These are phyloP conservation scores for Capronia epimyces DNA, from an alignment of 2,329 filamentous ascomycete genomes.

Conservation along the genomic window DNA sequence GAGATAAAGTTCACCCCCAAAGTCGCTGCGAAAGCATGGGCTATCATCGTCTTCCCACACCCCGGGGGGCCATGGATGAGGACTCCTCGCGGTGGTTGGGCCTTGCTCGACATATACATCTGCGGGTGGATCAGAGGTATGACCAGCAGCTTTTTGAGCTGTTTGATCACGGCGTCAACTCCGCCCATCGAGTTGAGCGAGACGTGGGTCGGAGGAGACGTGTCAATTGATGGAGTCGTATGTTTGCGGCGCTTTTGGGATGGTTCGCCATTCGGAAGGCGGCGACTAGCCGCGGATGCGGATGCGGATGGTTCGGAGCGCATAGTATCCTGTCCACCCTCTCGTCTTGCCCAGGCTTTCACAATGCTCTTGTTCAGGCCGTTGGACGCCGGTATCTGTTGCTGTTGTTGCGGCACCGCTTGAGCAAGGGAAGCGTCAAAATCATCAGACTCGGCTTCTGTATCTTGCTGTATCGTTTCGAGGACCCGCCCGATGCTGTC, in stretches of 20 bases:
- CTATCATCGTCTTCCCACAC: constrained; percentile 80
- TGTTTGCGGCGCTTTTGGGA: constrained; percentile 59
- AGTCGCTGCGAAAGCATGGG: constrained; percentile 70
- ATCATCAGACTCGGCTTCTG: constrained; percentile 47
- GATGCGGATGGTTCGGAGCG: constrained; percentile 29
- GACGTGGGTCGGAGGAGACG: constrained; percentile 61
- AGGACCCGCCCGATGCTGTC: constrained; percentile 80
- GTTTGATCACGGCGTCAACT: constrained; percentile 63
- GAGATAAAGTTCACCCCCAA: constrained; percentile 73
- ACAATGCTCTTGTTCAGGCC: constrained; percentile 63
- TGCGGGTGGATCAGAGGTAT: constrained; percentile 65
- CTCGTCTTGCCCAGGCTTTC: constrained; percentile 47
- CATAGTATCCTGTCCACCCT: constrained; percentile 3
- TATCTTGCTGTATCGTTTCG: constrained; percentile 61
- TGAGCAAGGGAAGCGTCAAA: constrained; percentile 44
- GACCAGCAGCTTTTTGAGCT: constrained; percentile 66
- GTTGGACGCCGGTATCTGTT: constrained; percentile 42
- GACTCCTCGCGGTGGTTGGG: constrained; percentile 68
- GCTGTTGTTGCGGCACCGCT: constrained; percentile 29
- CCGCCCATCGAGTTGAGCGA: constrained; percentile 69
- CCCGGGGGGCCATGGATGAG: constrained; percentile 77
- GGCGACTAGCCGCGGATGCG: constrained; percentile 47
- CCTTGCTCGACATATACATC: constrained; percentile 59
- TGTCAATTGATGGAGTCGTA: constrained; percentile 52
- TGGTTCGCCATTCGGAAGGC: constrained; percentile 61